Base-by-base conservation (phyloP, 2,329 filamentous ascomycete genomes). In the Sporothrix humicola region DNA sequence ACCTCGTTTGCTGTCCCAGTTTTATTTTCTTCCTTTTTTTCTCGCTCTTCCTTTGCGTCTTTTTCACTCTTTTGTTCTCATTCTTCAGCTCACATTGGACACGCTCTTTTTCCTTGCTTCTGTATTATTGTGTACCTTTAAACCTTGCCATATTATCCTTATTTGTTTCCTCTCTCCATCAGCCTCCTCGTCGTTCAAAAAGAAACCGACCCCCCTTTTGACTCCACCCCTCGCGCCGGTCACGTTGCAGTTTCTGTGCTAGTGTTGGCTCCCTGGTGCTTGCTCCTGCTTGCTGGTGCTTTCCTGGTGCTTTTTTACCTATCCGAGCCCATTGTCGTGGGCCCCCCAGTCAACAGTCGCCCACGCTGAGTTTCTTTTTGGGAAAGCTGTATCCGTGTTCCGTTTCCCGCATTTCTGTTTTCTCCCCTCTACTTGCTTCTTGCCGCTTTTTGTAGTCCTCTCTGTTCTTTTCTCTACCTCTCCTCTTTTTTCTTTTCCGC, bases 241-340 rank as follows among this genome's bases (percentile, higher is more conserved):
- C 73, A 70, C 70, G 65, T 72, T 74, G 73, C 73, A 69, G 69
- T 69, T 74, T 74, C 50, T 15, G 65, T 71, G 65, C 73, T 74
- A 74, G 71, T 66, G 54, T 46, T 73, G 50, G 26, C 26, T 58
- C 7, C 37, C 42, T 17, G 52, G 54, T 72, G 44, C 26, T 56
- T 37, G 31, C 50, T 42, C 58, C n/a, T 54, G n/a, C 44, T 31
- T 37, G 31, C 31, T 37, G 31, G 31, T 37, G 31, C 31, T 37
- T 37, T 37, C 4, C 31, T 37, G 44, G 48, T 31, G 58, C 20
- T 44, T 69, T 46, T 58, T 20, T 61, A 37, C 31, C 31, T 37
- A 37, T 37, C 31, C 31, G 31, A 37, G 31, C 20, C 52, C 26
- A 56, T 68, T 61, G 58, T 61, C 58, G 59, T 63, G 59, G 59